A percentile compares a stretch with the other conserved stretches of the same genome.
Conservation (phyloP, 441 rosid genomes). For the Croton laevigatus region DNA sequence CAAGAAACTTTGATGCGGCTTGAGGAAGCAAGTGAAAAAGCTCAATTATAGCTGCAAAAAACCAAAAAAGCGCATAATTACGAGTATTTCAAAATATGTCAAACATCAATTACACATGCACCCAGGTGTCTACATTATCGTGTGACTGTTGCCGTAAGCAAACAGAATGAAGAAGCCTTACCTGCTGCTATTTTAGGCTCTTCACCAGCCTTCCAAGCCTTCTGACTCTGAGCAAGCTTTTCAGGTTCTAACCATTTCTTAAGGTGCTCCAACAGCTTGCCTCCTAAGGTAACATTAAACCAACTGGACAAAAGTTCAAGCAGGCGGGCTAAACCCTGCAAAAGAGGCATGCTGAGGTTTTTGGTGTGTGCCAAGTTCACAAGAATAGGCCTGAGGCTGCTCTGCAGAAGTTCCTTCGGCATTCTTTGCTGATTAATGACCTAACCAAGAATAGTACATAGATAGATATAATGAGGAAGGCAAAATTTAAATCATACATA, state of each 20-base stretch:
- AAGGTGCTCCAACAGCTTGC: slow-evolving; percentile 96
- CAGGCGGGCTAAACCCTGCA: slow-evolving; percentile 96
- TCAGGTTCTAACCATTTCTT: slow-evolving; percentile 99
- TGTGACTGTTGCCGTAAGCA: slow-evolving; percentile 10
- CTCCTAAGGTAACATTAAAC: slow-evolving; percentile 98
- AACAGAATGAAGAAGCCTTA: slow-evolving; percentile 32
- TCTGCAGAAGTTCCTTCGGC: slow-evolving; percentile 99
- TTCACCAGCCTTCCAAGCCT: slow-evolving; percentile 98
- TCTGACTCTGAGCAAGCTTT: slow-evolving; percentile 88
- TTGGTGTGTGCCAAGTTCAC: slow-evolving; percentile 96
- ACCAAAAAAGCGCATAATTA: slow-evolving; percentile 23
- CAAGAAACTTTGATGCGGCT: slow-evolving; percentile 96
- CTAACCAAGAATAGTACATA: slow-evolving; percentile 36
- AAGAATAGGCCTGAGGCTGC: slow-evolving; percentile 96
- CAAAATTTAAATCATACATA: background rate
- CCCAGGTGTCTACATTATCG: background rate
- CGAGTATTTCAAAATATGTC: slow-evolving; percentile 12
- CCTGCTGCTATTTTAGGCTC: slow-evolving; percentile 99
- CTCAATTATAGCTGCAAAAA: slow-evolving; percentile 94
- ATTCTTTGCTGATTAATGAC: slow-evolving; percentile 95
- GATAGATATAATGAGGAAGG: background rate
- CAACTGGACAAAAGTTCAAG: slow-evolving; percentile 98
- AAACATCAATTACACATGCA: background rate
- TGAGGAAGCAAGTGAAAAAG: slow-evolving; percentile 98
- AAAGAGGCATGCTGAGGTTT: slow-evolving; percentile 98